Percentiles rank a stretch among this genome's conserved stretches.
phyloP scores from a whole-genome alignment of 2,329 filamentous ascomycete genomes.

The Phyllosticta citribraziliensis region DNA sequence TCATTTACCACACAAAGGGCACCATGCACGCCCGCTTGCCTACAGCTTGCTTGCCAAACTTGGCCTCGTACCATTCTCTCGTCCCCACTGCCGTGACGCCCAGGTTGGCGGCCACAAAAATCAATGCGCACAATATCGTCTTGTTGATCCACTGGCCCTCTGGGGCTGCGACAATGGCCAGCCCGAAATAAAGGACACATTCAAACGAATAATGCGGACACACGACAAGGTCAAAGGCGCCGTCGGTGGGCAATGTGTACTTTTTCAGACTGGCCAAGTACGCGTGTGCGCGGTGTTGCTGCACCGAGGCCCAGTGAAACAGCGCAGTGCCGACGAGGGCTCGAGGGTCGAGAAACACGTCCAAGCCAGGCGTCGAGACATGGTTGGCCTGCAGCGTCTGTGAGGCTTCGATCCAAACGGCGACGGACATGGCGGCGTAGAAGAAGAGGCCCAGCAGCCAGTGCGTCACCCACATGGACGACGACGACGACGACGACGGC shows the following conservation, averaged over 20 bases:
- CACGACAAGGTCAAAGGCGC: slow-evolving; percentile 61
- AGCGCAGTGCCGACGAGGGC: slow-evolving; percentile 35
- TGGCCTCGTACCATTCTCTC: slow-evolving; percentile 65
- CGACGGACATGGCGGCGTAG: slow-evolving; percentile 63
- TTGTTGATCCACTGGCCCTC: slow-evolving; percentile 55
- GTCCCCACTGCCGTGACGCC: slow-evolving; percentile 72
- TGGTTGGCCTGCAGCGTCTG: slow-evolving; percentile 3
- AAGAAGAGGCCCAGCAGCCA: slow-evolving; percentile 71
- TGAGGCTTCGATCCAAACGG: slow-evolving; percentile 74
- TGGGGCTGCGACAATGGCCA: slow-evolving; percentile 67
- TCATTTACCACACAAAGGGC: slow-evolving; percentile 43
- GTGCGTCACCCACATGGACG: slow-evolving; percentile 73
- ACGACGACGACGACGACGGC: slow-evolving; percentile 51
- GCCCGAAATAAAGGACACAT: slow-evolving; percentile 69
- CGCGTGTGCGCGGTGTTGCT: slow-evolving; percentile 56
- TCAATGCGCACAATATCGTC: slow-evolving; percentile 58
- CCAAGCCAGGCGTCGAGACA: background rate
- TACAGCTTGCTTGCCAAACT: slow-evolving; percentile 60
- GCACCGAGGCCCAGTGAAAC: slow-evolving; percentile 59
- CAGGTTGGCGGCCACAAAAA: slow-evolving; percentile 71
- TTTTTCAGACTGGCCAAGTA: slow-evolving; percentile 34
- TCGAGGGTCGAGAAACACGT: background rate
- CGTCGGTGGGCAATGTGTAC: slow-evolving; percentile 69
- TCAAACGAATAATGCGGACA: slow-evolving; percentile 92
- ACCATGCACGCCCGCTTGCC: slow-evolving; percentile 64